These are phyloP conservation scores for Carex scoparia DNA, from an alignment of 176 grass and related monocot species.

Conservation along the genomic window DNA sequence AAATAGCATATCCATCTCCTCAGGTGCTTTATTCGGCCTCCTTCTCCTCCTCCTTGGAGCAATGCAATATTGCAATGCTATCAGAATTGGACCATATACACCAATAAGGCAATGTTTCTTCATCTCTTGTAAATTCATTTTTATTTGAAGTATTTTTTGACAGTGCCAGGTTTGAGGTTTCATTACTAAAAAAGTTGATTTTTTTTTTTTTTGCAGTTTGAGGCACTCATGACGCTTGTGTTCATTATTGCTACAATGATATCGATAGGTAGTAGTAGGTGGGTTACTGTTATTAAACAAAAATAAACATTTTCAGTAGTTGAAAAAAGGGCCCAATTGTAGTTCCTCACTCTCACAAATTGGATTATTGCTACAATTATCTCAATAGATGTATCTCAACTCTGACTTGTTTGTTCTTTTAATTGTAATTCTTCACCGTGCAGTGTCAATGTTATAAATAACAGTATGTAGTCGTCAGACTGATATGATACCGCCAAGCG, in stretches of 20 bases:
- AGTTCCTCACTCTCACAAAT: too few relatives aligned
- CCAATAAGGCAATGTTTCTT: slow-evolving; percentile 61
- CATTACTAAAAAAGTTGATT: background rate
- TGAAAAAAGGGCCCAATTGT: too few relatives aligned
- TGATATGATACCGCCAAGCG: too few relatives aligned
- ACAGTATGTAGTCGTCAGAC: too few relatives aligned
- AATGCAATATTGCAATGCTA: slow-evolving; percentile 65
- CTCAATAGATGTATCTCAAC: background rate
- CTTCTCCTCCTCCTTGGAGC: slow-evolving; percentile 90
- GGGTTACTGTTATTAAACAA: too few relatives aligned
- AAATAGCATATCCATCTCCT: slow-evolving; percentile 81
- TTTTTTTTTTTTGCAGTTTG: too few relatives aligned
- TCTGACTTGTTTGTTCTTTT: background rate
- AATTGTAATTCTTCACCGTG: background rate
- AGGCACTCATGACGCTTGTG: slow-evolving; percentile 61
- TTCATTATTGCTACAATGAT: slow-evolving; percentile 51
- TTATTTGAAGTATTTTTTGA: too few relatives aligned
- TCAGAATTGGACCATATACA: slow-evolving; percentile 99
- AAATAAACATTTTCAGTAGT: too few relatives aligned
- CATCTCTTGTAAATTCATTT: background rate
- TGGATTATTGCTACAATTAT: background rate
- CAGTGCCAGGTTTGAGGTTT: too few relatives aligned
- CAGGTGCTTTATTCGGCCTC: slow-evolving; percentile 85
- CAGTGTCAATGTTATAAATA: background rate
- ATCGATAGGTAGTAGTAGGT: too few relatives aligned